Percentiles rank a stretch among this genome's conserved stretches.
Conservation (phyloP, 2,329 filamentous ascomycete species). For the Alternaria atra region DNA sequence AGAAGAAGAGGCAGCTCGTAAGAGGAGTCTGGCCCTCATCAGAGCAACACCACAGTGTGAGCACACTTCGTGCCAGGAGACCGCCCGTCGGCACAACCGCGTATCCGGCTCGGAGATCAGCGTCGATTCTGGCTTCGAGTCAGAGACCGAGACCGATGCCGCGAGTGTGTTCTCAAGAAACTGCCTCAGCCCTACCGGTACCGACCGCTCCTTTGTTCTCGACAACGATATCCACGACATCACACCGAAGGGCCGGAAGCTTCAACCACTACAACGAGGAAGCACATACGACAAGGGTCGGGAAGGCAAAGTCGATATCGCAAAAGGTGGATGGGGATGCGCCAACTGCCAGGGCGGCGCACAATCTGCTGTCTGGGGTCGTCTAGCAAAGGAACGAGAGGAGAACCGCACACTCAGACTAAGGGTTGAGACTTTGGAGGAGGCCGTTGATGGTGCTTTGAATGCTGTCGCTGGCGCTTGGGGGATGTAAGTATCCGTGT, state of each 20-base stretch:
- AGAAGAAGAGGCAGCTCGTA: constrained; percentile 48
- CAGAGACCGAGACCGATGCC: constrained; percentile 63
- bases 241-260: constrained; percentile 41
- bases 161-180: constrained; percentile 52
- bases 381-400: constrained; percentile 61
- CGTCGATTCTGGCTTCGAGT: constrained; percentile 68
- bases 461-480: constrained; percentile 57
- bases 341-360: constrained; percentile 49
- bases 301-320: constrained; percentile 47
- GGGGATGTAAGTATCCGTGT: constrained; percentile 25
- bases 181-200: constrained; percentile 49
- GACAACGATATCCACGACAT: constrained; percentile 44
- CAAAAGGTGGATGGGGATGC: constrained; percentile 43
- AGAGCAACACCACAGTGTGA: constrained; percentile 29
- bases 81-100: constrained; percentile 42
- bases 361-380: constrained; percentile 61
- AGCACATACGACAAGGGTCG: constrained; percentile 54
- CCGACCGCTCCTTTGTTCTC: constrained; percentile 46
- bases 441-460: constrained; percentile 65
- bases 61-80: constrained; percentile 27
- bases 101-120: constrained; percentile 47
- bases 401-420: constrained; percentile 64
- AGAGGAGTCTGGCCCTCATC: constrained; percentile 42
- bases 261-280: constrained; percentile 40
- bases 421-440: constrained; percentile 63